These are phyloP conservation scores for Rhododendron griersonianum DNA, from an alignment of 148 eudicot species.

Conservation along the genomic window DNA sequence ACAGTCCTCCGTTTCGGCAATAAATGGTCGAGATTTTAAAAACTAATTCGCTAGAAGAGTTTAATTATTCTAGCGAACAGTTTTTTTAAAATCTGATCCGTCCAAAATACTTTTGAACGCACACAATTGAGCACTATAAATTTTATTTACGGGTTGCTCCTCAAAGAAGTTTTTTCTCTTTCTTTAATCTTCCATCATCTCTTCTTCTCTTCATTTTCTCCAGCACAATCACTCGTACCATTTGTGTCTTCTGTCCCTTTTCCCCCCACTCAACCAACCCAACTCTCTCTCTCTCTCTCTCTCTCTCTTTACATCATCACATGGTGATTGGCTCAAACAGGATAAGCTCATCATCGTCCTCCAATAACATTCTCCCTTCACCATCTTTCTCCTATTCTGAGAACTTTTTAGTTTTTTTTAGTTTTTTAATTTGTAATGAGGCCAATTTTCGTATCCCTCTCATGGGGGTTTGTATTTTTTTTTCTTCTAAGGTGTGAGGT, in stretches of 20 bases:
- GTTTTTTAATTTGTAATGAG: too few relatives aligned
- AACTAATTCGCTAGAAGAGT: too few relatives aligned
- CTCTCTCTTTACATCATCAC: neutral
- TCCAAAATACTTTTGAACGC: too few relatives aligned
- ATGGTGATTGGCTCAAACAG: conserved; percentile 11
- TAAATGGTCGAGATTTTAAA: too few relatives aligned
- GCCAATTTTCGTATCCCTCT: neutral
- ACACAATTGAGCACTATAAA: too few relatives aligned
- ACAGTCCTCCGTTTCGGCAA: too few relatives aligned
- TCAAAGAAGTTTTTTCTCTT: too few relatives aligned
- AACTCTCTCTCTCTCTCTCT: neutral
- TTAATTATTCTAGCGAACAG: too few relatives aligned
- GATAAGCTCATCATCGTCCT: conserved; percentile 12
- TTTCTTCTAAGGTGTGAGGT: neutral
- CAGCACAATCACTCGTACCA: conserved; percentile 4
- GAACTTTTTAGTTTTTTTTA: neutral
- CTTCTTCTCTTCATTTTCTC: neutral
- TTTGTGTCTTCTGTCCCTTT: neutral
- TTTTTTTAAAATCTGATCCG: too few relatives aligned
- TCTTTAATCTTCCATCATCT: neutral
- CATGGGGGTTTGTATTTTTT: neutral
- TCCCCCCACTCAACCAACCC: conserved; percentile 11
- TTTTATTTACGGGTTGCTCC: too few relatives aligned
- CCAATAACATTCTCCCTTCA: neutral
- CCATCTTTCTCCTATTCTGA: neutral